phyloP scores from a whole-genome alignment of 768 basidiomycete species.

The Mycena albidolilacea region DNA sequence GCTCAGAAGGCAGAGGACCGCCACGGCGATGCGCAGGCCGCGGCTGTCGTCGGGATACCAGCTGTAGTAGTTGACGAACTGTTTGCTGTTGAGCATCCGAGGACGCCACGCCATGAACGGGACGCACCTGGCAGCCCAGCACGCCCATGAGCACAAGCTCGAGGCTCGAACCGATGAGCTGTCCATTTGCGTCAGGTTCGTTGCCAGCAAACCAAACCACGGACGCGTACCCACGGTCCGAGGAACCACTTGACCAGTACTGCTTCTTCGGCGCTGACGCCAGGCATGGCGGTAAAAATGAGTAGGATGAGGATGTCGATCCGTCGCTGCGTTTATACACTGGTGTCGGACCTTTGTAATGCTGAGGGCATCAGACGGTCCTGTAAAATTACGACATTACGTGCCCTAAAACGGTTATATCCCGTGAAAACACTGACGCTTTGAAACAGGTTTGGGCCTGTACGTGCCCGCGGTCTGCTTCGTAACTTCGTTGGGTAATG shows the following conservation, averaged over 20 bases:
- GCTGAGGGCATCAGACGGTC: no score
- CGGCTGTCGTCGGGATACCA: slow-evolving; percentile 27
- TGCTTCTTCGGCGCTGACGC: neutral
- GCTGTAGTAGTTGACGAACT: slow-evolving; percentile 32
- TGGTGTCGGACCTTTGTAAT: neutral
- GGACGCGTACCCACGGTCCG: slow-evolving; percentile 28
- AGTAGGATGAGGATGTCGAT: neutral
- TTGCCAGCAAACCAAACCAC: slow-evolving; percentile 1
- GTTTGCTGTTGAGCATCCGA: neutral
- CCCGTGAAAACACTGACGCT: neutral
- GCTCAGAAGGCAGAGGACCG: slow-evolving; percentile 10
- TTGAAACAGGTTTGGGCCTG: neutral
- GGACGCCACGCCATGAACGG: neutral
- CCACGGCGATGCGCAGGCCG: slow-evolving; percentile 7
- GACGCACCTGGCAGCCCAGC: slow-evolving; percentile 23
- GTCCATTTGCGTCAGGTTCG: slow-evolving; percentile 12
- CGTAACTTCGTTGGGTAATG: neutral
- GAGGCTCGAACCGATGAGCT: slow-evolving; percentile 28
- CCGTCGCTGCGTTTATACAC: neutral
- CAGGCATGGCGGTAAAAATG: neutral
- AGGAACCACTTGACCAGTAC: slow-evolving; percentile 17
- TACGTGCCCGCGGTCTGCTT: neutral
- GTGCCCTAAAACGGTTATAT: neutral
- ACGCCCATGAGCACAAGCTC: slow-evolving; percentile 29
- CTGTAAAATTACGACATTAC: neutral